Evolutionary conservation across 495 filamentous ascomycete species (phyloP), one percentile per base, ranked within the genome.

Genomic region (Penicillium salamii): DNA sequence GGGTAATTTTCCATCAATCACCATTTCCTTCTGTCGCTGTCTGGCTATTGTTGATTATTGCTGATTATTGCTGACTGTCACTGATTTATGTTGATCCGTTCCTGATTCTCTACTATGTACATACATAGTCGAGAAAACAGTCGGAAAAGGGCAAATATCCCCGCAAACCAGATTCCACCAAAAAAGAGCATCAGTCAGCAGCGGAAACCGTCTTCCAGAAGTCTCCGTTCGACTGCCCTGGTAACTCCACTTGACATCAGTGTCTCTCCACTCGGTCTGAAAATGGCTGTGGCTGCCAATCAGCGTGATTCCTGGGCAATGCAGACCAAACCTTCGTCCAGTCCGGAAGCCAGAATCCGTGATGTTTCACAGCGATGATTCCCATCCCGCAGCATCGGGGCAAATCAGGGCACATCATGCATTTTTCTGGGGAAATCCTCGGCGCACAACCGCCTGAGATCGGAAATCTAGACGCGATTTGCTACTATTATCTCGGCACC

Each of bases 161-260:
- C 42, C 28, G 26, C 19, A 39, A 39, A 14, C 18, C 41, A 20
- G 5, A n/a, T 5, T 17, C 18, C 19, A 17, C 13, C 20, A 12
- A 7, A 24, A 2, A 34, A 5, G 13, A 4, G 23, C 23, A 29
- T 31, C 26, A 46, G 48, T 52, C 49, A 55, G 34, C 43, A 18
- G 44, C 67, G 67, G 67, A 68, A 70, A 70, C 65, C 59, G 51
- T 49, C 63, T 68, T 70, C 67, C 67, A 31, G 18, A n/a, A n/a
- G n/a, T n/a, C 3, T 35, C 19, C 18, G 26, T 14, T 31, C 41
- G 32, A 21, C 20, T 5, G 5, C 19, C 6, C 4, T 17, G 18
- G 24, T 33, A n/a, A n/a, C 41, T n/a, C 36, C 40, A 33, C 29
- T 26, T 63, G 59, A 63, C 59, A 63, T 63, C 61, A 57, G 33